A percentile compares a stretch with the other conserved stretches of the same genome.
phyloP scores from a whole-genome alignment of 2,329 filamentous ascomycete species.

The Diplocarpon rosae region DNA sequence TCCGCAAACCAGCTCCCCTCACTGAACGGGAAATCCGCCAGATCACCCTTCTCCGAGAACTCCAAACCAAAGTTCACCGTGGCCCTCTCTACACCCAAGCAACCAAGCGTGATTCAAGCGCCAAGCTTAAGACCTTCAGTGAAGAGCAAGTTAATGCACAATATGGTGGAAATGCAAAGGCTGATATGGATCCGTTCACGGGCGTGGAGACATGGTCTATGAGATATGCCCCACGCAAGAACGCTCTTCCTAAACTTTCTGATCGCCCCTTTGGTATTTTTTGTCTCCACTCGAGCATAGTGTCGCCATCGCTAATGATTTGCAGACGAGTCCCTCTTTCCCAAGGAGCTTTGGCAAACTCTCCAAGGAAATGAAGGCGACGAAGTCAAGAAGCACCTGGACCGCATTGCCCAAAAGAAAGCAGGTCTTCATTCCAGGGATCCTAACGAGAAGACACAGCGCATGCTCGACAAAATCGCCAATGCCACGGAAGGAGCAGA shows the following conservation, averaged over 20 bases:
- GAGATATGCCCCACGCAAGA: conserved; percentile 44
- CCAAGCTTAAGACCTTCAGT: conserved; percentile 32
- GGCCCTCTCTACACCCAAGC: conserved; percentile 42
- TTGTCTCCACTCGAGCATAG: conserved; percentile 6
- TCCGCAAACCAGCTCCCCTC: conserved; percentile 31
- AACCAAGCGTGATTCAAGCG: conserved; percentile 26
- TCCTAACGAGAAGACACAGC: conserved; percentile 25
- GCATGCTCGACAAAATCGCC: conserved; percentile 23
- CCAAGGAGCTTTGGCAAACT: conserved; percentile 43
- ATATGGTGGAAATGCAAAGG: conserved; percentile 25
- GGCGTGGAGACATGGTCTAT: conserved; percentile 50
- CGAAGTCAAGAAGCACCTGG: conserved; percentile 16
- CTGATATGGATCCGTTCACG: conserved; percentile 48
- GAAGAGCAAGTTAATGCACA: conserved; percentile 29
- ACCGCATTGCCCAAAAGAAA: conserved; percentile 25
- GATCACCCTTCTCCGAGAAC: conserved; percentile 37
- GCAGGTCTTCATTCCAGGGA: conserved; percentile 19
- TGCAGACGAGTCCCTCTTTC: conserved; percentile 45
- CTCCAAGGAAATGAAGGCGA: conserved; percentile 32
- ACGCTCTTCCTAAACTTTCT: conserved; percentile 42
- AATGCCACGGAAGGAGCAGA: conserved; percentile 30
- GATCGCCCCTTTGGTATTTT: conserved; percentile 41
- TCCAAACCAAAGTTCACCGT: conserved; percentile 45
- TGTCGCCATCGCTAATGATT: conserved; percentile 5
- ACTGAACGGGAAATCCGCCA: conserved; percentile 34